phyloP scores from a whole-genome alignment of 2,329 filamentous ascomycete species.

The Capronia epimyces region DNA sequence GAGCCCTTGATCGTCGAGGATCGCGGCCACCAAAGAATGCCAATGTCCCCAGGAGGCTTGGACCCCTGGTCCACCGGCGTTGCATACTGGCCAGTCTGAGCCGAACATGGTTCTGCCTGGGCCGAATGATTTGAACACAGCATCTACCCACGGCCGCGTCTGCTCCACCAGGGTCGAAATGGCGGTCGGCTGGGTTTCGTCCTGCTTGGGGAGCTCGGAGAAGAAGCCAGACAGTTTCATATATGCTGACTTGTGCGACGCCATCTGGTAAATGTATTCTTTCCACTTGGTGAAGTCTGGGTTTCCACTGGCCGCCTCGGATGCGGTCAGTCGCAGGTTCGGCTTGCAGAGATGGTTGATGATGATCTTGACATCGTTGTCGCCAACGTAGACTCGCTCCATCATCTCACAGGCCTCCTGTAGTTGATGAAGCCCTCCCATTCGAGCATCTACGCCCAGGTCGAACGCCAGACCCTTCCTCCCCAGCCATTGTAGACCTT shows the following conservation, averaged over 20 bases:
- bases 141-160: conserved; percentile 65
- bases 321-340: conserved; percentile 54
- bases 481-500: conserved; percentile 60
- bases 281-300: conserved; percentile 64
- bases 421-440: conserved; percentile 68
- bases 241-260: conserved; percentile 61
- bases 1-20: conserved; percentile 52
- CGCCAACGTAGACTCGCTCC: conserved; percentile 54
- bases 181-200: conserved; percentile 30
- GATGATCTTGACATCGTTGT: conserved; percentile 60
- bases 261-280: conserved; percentile 61
- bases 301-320: conserved; percentile 35
- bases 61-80: conserved; percentile 55
- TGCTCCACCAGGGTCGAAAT: conserved; percentile 56
- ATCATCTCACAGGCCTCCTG: conserved; percentile 68
- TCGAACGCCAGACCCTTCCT: conserved; percentile 67
- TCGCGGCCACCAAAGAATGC: conserved; percentile 62
- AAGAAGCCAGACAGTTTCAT: conserved; percentile 90
- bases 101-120: conserved; percentile 75
- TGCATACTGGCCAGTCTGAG: conserved; percentile 91
- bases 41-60: conserved; percentile 68
- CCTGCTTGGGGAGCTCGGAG: conserved; percentile 62
- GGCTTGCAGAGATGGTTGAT: conserved; percentile 90
- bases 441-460: conserved; percentile 73
- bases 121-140: conserved; percentile 67